A percentile compares a stretch with the other conserved stretches of the same genome.
Conservation (phyloP, 441 rosid species). For the Jatropha podagrica region DNA sequence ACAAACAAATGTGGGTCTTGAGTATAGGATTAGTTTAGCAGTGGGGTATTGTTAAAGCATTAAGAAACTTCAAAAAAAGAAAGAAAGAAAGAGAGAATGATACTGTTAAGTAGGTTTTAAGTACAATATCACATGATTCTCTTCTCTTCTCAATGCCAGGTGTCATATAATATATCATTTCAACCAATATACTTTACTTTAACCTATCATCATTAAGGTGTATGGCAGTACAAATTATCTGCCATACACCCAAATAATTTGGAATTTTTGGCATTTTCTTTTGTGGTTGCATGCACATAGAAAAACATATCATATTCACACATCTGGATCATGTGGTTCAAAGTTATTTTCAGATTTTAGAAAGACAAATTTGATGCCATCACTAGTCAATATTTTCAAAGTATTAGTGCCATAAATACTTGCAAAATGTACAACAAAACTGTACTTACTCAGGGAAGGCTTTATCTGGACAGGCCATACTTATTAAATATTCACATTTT, state of each 20-base stretch:
- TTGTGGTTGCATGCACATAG: not conserved
- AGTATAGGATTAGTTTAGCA: too few relatives aligned
- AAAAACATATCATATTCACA: not conserved
- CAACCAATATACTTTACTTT: too few relatives aligned
- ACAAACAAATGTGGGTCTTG: too few relatives aligned
- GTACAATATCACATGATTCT: not conserved
- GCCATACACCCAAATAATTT: too few relatives aligned
- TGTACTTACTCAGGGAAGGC: not conserved
- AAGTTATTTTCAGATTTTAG: not conserved
- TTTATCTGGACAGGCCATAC: not conserved
- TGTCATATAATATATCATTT: too few relatives aligned
- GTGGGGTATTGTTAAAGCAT: not conserved
- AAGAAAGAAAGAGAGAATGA: too few relatives aligned
- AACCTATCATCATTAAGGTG: too few relatives aligned
- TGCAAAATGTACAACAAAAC: too few relatives aligned
- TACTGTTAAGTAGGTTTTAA: not conserved
- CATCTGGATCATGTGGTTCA: not conserved
- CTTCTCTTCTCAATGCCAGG: too few relatives aligned
- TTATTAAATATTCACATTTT: not conserved
- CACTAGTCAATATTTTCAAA: not conserved
- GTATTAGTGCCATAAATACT: too few relatives aligned
- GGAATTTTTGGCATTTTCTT: not conserved
- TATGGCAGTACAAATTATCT: too few relatives aligned
- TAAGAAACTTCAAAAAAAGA: not conserved
- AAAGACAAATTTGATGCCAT: constrained; percentile 1